Conservation (phyloP, 331 rosid species). For the Quercus phellos region DNA sequence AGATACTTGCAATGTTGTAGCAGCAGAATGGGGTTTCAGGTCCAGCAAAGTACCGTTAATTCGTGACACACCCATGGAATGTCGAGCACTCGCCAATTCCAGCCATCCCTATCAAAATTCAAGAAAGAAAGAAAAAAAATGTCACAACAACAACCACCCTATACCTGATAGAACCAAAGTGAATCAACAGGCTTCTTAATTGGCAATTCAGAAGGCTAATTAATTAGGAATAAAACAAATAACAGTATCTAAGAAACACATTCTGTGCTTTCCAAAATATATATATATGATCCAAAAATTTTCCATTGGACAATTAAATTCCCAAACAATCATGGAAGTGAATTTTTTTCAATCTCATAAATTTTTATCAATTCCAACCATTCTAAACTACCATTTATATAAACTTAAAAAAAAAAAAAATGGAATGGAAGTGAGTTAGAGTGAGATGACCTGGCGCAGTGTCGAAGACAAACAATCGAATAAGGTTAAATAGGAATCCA, state of each 20-base stretch:
- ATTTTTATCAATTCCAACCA: no score
- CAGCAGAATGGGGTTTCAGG: constrained; percentile 63
- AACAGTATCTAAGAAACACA: neutral
- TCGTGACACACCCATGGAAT: constrained; percentile 87
- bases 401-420: no score
- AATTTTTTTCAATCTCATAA: no score
- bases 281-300: no score
- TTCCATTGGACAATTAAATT: no score
- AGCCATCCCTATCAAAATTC: constrained; percentile 68
- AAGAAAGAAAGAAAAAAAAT: neutral
- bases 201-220: neutral
- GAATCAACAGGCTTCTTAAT: neutral
- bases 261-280: neutral
- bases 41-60: constrained; percentile 63
- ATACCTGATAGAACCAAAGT: neutral
- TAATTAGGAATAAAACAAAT: neutral
- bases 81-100: constrained; percentile 81
- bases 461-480: constrained; percentile 51
- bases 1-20: constrained; percentile 55
- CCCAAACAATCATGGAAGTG: no score
- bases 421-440: neutral
- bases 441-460: constrained; percentile 55
- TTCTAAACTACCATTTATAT: no score
- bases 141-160: neutral
- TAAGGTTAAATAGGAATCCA: constrained; percentile 50